Percentiles rank a stretch among this genome's conserved stretches.
Conservation (phyloP, 2,329 filamentous ascomycete species). For the Alternaria postmessia region DNA sequence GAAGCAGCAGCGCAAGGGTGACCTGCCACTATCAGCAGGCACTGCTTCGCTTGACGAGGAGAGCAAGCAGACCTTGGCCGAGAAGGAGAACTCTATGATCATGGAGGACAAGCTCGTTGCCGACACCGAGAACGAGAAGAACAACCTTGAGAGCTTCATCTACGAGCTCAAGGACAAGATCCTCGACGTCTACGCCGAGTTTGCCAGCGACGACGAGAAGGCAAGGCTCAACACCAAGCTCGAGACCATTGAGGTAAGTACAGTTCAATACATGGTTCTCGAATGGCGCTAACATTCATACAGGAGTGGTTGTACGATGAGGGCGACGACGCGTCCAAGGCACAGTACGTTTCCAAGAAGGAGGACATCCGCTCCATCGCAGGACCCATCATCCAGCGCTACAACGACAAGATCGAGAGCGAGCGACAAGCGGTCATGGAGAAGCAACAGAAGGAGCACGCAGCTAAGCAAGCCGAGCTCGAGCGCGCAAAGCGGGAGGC, state of each 20-base stretch:
- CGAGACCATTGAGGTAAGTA: slow-evolving; percentile 81
- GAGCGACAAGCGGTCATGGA: slow-evolving; percentile 78
- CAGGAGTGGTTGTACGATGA: slow-evolving; percentile 99
- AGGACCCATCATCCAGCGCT: slow-evolving; percentile 90
- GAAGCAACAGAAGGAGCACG: slow-evolving; percentile 70
- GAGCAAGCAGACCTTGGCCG: slow-evolving; percentile 71
- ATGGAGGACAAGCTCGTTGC: slow-evolving; percentile 99
- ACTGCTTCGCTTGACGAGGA: slow-evolving; percentile 79
- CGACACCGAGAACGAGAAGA: slow-evolving; percentile 99
- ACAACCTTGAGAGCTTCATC: slow-evolving; percentile 97
- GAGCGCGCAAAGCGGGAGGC: slow-evolving; percentile 82
- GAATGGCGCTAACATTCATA: slow-evolving; percentile 19
- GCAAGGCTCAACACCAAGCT: slow-evolving; percentile 83
- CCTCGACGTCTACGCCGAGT: slow-evolving; percentile 87
- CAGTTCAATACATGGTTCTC: neutral
- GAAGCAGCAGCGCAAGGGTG: slow-evolving; percentile 98
- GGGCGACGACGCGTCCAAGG: slow-evolving; percentile 93
- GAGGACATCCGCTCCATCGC: slow-evolving; percentile 93
- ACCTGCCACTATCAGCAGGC: slow-evolving; percentile 84
- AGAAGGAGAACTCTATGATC: slow-evolving; percentile 89
- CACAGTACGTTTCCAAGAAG: slow-evolving; percentile 91
- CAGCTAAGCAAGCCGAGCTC: slow-evolving; percentile 69
- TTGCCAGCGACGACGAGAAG: slow-evolving; percentile 93
- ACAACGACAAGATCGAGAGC: slow-evolving; percentile 92
- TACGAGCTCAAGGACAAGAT: slow-evolving; percentile 97